Evolutionary conservation across 768 basidiomycete genomes (phyloP).

Genomic region (Lactifluus pinguis): DNA sequence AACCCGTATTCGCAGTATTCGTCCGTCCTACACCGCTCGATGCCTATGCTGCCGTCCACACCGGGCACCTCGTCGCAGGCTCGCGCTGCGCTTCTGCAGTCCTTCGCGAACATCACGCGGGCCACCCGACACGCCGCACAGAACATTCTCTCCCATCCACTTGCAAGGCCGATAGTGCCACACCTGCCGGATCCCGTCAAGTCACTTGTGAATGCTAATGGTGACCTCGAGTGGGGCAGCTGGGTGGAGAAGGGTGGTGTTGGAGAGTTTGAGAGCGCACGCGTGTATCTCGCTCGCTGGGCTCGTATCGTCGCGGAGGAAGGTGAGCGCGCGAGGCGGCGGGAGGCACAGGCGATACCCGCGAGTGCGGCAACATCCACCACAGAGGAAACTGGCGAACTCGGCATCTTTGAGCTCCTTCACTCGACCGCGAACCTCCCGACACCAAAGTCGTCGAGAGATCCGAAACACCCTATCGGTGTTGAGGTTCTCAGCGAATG

Average conservation of each 20-base stretch:
- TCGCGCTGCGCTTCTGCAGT: constrained; percentile 77
- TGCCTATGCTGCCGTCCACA: constrained; percentile 43
- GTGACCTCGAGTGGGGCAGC: constrained; percentile 88
- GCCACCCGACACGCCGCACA: constrained; percentile 91
- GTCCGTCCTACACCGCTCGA: constrained; percentile 74
- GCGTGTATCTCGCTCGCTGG: constrained; percentile 95
- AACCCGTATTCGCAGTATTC: constrained; percentile 58
- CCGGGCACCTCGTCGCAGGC: constrained; percentile 58
- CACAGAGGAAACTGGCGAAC: constrained; percentile 27
- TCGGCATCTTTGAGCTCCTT: constrained; percentile 83
- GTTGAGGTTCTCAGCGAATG: constrained; percentile 64
- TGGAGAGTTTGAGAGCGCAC: constrained; percentile 92
- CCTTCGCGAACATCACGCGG: constrained; percentile 89
- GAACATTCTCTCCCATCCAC: constrained; percentile 88
- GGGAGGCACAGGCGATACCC: constrained; percentile 65
- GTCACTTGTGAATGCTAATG: constrained; percentile 81
- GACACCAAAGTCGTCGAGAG: constrained; percentile 73
- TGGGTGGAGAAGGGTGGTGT: constrained; percentile 92
- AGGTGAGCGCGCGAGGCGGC: constrained; percentile 79
- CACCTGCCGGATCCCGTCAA: constrained; percentile 92
- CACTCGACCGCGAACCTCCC: constrained; percentile 74
- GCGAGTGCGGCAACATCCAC: constrained; percentile 34
- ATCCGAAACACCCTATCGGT: constrained; percentile 70
- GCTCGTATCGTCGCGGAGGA: constrained; percentile 96
- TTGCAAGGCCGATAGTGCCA: constrained; percentile 92